Evolutionary conservation across 306 rosid genomes (phyloP).

Genomic region (Cercis canadensis): DNA sequence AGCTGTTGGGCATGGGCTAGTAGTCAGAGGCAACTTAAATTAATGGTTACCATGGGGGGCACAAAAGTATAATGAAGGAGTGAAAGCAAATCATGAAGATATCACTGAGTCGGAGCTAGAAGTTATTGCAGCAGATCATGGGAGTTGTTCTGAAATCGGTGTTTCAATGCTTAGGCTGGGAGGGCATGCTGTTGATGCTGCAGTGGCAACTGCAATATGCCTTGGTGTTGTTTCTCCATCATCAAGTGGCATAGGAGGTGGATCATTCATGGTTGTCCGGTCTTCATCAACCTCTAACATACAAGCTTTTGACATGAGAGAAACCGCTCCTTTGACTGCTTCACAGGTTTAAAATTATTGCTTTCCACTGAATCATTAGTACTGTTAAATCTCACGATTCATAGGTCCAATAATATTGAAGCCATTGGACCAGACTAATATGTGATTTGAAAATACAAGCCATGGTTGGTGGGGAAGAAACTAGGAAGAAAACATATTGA

Average conservation of each 20-base stretch:
- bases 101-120: constrained; percentile 71
- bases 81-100: constrained; percentile 29
- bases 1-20: constrained; percentile 59
- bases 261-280: constrained; percentile 76
- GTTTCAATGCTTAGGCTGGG: constrained; percentile 74
- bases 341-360: constrained; percentile 59
- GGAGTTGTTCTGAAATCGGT: constrained; percentile 83
- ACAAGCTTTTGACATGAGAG: constrained; percentile 85
- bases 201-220: constrained; percentile 88
- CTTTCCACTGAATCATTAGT: too few relatives aligned
- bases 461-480: too few relatives aligned
- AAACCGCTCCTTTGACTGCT: constrained; percentile 94
- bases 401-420: too few relatives aligned
- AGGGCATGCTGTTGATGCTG: constrained; percentile 97
- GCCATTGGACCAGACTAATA: too few relatives aligned
- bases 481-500: too few relatives aligned
- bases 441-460: too few relatives aligned
- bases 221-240: constrained; percentile 71
- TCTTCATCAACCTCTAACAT: constrained; percentile 68
- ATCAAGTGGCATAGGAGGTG: constrained; percentile 95
- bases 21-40: constrained; percentile 40
- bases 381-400: too few relatives aligned
- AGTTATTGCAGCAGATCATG: constrained; percentile 92
- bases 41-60: constrained; percentile 35
- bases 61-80: constrained; percentile 27